Conservation (phyloP, 768 basidiomycete species). For the Gymnopilus dilepis region DNA sequence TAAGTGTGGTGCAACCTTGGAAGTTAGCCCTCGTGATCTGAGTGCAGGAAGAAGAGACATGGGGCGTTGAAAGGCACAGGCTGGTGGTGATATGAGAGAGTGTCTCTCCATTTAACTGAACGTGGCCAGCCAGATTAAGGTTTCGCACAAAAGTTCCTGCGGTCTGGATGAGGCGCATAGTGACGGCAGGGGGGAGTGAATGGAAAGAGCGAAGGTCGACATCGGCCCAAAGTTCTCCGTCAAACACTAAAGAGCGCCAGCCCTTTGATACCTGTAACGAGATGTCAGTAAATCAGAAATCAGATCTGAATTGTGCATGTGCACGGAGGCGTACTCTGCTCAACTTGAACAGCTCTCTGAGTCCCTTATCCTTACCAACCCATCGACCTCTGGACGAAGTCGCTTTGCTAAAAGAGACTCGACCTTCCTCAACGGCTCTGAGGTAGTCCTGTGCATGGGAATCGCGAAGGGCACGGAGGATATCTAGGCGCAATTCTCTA, state of each 20-base stretch:
- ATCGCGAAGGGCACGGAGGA: constrained; percentile 60
- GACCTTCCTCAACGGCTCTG: constrained; percentile 45
- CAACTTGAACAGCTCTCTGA: constrained; percentile 79
- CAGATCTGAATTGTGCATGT: constrained; percentile 7
- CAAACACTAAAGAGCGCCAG: constrained; percentile 79
- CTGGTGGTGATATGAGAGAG: constrained; percentile 58
- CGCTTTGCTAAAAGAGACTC: constrained; percentile 69
- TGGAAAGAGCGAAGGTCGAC: constrained; percentile 71
- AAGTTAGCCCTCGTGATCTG: constrained; percentile 75
- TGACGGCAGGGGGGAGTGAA: constrained; percentile 50
- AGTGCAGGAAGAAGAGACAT: constrained; percentile 52
- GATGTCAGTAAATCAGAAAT: constrained; percentile 14
- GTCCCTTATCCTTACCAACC: constrained; percentile 76
- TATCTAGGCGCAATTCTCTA: constrained; percentile 67
- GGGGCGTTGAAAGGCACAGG: constrained; percentile 51
- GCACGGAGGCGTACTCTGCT: constrained; percentile 66
- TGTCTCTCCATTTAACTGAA: constrained; percentile 50
- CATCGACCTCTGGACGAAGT: constrained; percentile 67
- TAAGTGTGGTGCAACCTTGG: constrained; percentile 71
- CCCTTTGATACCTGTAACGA: constrained; percentile 68
- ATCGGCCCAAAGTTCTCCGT: constrained; percentile 85
- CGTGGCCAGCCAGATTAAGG: constrained; percentile 70
- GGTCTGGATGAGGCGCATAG: constrained; percentile 55
- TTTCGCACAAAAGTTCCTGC: constrained; percentile 69
- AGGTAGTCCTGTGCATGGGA: constrained; percentile 66